Conservation (phyloP, 2,329 filamentous ascomycete genomes). For the Fusarium humuli region DNA sequence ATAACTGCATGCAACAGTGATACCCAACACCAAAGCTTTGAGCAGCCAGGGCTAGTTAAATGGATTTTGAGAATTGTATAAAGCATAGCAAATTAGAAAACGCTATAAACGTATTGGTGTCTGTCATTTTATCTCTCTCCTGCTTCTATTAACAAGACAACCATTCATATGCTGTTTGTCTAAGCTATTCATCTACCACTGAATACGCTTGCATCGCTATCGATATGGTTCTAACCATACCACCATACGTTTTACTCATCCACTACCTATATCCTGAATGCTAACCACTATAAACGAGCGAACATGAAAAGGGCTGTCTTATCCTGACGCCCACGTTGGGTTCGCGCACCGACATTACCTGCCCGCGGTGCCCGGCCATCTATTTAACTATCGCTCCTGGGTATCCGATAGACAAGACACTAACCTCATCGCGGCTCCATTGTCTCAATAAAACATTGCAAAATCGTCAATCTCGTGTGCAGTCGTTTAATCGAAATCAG, state of each 20-base stretch:
- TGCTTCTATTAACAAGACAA: slow-evolving; percentile 44
- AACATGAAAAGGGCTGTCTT: slow-evolving; percentile 24
- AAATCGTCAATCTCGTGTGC: slow-evolving; percentile 39
- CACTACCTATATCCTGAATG: slow-evolving; percentile 40
- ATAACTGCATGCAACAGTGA: neutral
- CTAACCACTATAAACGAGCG: slow-evolving; percentile 36
- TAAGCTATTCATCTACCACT: slow-evolving; percentile 30
- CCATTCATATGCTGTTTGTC: slow-evolving; percentile 34
- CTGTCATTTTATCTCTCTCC: slow-evolving; percentile 17
- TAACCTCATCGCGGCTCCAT: slow-evolving; percentile 44
- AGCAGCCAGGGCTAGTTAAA: too few species aligned
- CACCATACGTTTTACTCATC: slow-evolving; percentile 38
- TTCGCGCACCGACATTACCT: slow-evolving; percentile 38
- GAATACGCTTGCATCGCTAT: slow-evolving; percentile 26
- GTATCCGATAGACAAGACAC: slow-evolving; percentile 48
- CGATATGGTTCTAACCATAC: slow-evolving; percentile 23
- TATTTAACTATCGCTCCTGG: slow-evolving; percentile 46
- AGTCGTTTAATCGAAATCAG: slow-evolving; percentile 78
- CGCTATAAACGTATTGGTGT: neutral
- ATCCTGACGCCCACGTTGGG: slow-evolving; percentile 21
- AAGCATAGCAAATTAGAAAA: too few species aligned
- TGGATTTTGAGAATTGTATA: neutral
- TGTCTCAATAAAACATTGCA: slow-evolving; percentile 39
- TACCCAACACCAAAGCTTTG: neutral
- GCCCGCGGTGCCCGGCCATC: slow-evolving; percentile 40